Conservation (phyloP, 2,329 filamentous ascomycete species). For the Aspergillus aculeatinus region DNA sequence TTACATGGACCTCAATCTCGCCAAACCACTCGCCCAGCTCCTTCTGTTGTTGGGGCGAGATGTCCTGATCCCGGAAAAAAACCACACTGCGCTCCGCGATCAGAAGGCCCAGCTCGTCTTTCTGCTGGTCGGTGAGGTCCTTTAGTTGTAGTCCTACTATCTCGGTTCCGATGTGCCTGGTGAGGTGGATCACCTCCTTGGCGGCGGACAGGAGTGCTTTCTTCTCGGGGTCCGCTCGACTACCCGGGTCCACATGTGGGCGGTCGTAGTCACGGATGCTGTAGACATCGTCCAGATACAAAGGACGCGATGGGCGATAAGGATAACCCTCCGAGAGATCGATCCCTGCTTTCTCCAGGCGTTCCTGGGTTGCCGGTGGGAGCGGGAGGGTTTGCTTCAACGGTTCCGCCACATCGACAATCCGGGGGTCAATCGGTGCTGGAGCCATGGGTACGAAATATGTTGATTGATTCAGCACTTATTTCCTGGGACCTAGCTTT, state of each 20-base stretch:
- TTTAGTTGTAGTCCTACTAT: conserved; percentile 64
- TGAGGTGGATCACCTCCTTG: conserved; percentile 62
- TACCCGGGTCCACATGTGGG: conserved; percentile 59
- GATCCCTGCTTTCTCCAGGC: conserved; percentile 67
- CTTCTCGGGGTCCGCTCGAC: conserved; percentile 65
- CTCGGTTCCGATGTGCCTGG: conserved; percentile 63
- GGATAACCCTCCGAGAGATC: conserved; percentile 71
- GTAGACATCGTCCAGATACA: conserved; percentile 69
- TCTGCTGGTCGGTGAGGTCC: conserved; percentile 58
- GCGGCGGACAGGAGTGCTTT: conserved; percentile 57
- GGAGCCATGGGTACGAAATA: conserved; percentile 49
- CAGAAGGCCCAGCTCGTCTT: conserved; percentile 61
- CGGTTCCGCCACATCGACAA: conserved; percentile 62
- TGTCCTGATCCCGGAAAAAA: conserved; percentile 63
- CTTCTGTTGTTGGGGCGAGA: conserved; percentile 63
- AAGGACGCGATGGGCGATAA: conserved; percentile 64
- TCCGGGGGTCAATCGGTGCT: conserved; percentile 60
- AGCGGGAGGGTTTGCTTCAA: conserved; percentile 65
- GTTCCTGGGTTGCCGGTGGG: conserved; percentile 56
- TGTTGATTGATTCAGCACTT: neutral
- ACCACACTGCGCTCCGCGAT: conserved; percentile 65
- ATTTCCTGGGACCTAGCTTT: neutral
- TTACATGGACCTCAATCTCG: conserved; percentile 66
- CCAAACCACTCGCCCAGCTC: conserved; percentile 64
- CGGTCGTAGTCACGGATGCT: conserved; percentile 61